Percentiles rank a stretch among this genome's conserved stretches.
Evolutionary conservation across 179 eudicot species (phyloP).

Genomic region (Actinidia arguta): DNA sequence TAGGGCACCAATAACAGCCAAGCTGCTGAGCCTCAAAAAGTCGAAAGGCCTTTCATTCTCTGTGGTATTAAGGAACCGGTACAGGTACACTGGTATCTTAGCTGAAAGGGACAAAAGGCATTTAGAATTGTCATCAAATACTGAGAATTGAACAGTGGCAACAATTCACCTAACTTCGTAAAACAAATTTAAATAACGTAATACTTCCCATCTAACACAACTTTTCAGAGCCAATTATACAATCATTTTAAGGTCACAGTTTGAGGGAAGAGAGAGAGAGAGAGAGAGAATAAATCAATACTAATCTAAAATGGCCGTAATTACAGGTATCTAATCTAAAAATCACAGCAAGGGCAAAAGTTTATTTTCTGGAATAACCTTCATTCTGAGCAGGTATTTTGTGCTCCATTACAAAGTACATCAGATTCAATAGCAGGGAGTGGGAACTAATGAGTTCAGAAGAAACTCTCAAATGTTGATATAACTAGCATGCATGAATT

Average conservation of each 20-base stretch:
- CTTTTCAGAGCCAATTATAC: not conserved
- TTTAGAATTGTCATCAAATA: not conserved
- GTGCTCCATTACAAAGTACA: no score
- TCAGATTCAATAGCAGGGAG: no score
- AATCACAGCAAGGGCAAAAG: no score
- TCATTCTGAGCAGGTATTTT: no score
- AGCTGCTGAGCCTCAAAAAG: constrained; percentile 25
- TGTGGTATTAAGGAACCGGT: constrained; percentile 20
- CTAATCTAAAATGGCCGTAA: no score
- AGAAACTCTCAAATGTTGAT: not conserved
- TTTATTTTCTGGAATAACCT: no score
- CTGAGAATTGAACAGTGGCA: not conserved
- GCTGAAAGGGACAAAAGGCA: constrained; percentile 18
- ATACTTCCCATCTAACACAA: not conserved
- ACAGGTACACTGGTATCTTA: constrained; percentile 21
- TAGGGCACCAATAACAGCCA: constrained; percentile 25
- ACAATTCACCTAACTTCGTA: not conserved
- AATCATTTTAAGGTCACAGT: not conserved
- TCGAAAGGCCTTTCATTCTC: constrained; percentile 5
- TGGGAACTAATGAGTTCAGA: no score
- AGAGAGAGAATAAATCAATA: not conserved
- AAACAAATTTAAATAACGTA: not conserved
- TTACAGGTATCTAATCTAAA: not conserved
- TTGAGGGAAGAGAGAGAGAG: not conserved
- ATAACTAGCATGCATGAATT: not conserved